Evolutionary conservation across 768 basidiomycete genomes (phyloP).

Genomic region (Lepiota brunneoincarnata): DNA sequence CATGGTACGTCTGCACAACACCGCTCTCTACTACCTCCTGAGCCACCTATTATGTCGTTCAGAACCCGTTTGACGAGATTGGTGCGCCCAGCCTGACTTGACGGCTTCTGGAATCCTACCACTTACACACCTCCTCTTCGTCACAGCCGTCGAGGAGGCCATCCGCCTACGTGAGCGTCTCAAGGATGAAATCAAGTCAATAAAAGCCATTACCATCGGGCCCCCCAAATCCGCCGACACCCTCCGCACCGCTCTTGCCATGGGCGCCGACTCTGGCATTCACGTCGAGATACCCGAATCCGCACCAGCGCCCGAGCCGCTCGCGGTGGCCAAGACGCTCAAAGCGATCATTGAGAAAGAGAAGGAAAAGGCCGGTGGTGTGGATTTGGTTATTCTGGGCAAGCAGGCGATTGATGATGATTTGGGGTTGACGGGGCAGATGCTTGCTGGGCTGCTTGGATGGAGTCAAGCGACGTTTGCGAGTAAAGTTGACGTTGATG

Average conservation of each 20-base stretch:
- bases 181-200: slow-evolving; percentile 75
- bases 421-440: slow-evolving; percentile 92
- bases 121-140: background rate
- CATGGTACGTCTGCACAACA: slow-evolving; percentile 65
- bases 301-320: slow-evolving; percentile 78
- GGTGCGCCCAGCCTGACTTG: slow-evolving; percentile 42
- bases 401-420: slow-evolving; percentile 99
- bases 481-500: slow-evolving; percentile 77
- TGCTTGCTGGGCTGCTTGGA: slow-evolving; percentile 89
- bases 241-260: slow-evolving; percentile 93
- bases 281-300: slow-evolving; percentile 85
- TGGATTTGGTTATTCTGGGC: slow-evolving; percentile 92
- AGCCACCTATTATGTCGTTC: slow-evolving; percentile 4
- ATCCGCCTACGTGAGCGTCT: slow-evolving; percentile 87
- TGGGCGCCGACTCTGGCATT: slow-evolving; percentile 93
- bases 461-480: slow-evolving; percentile 97
- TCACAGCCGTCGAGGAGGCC: slow-evolving; percentile 96
- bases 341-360: slow-evolving; percentile 69
- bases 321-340: slow-evolving; percentile 86
- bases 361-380: slow-evolving; percentile 40
- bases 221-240: slow-evolving; percentile 87
- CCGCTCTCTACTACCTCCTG: background rate
- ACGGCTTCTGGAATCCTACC: background rate
- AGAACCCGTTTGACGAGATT: slow-evolving; percentile 99
- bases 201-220: slow-evolving; percentile 93